phyloP scores from a whole-genome alignment of 2,329 filamentous ascomycete genomes.

The Penicillium thymicola region DNA sequence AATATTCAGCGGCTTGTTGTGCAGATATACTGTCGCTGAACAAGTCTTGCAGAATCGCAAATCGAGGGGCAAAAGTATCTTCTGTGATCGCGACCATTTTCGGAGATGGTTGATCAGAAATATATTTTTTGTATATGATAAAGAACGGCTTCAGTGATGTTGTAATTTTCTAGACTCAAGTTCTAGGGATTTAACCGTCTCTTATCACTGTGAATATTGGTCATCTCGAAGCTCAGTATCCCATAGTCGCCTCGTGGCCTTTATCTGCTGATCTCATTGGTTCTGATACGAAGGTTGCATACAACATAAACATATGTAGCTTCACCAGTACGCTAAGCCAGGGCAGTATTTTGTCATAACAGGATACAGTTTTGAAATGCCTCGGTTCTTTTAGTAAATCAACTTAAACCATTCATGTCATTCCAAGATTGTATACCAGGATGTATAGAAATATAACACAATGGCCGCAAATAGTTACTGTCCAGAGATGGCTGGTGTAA shows the following conservation, averaged over 20 bases:
- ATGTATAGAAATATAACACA: neutral
- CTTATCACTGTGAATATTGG: neutral
- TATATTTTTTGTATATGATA: neutral
- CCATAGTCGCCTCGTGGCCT: constrained; percentile 1
- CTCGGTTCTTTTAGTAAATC: neutral
- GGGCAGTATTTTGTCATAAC: too few relatives aligned
- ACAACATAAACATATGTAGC: neutral
- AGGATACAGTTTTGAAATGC: neutral
- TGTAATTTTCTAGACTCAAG: neutral
- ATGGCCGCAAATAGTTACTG: constrained; percentile 1
- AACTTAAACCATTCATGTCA: neutral
- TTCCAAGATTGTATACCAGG: neutral
- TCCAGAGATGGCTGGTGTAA: constrained; percentile 4
- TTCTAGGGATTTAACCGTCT: neutral
- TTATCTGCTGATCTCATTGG: constrained; percentile 2
- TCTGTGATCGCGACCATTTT: neutral
- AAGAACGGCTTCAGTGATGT: neutral
- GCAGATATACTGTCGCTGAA: neutral
- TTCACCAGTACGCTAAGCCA: neutral
- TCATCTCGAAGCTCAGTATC: neutral
- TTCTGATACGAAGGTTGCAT: neutral
- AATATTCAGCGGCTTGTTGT: neutral
- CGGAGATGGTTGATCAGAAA: neutral
- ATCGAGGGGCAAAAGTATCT: neutral
- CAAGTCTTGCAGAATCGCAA: neutral